Evolutionary conservation across 352 stramenopile genomes (phyloP).

Genomic region (Phytophthora syringae): DNA sequence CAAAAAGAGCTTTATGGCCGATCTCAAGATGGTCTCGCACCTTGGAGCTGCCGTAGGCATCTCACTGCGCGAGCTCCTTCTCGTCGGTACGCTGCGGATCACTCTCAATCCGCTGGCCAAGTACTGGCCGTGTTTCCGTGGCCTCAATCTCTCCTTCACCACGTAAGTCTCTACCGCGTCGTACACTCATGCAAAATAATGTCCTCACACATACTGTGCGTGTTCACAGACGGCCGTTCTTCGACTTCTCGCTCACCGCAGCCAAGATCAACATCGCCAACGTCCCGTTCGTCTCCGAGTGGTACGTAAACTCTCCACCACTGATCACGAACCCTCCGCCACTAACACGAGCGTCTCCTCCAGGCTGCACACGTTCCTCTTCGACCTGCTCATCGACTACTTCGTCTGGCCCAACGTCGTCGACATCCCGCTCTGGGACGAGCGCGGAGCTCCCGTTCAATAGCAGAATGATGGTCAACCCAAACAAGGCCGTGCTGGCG

Average conservation of each 20-base stretch:
- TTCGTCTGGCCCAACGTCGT: conserved; percentile 82
- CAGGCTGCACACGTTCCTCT: conserved; percentile 81
- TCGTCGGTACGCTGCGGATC: conserved; percentile 73
- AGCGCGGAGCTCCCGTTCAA: conserved; percentile 33
- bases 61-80: conserved; percentile 67
- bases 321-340: conserved; percentile 11
- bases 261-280: conserved; percentile 88
- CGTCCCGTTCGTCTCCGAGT: conserved; percentile 83
- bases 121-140: conserved; percentile 80
- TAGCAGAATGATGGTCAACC: too few species aligned
- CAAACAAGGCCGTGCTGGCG: too few species aligned
- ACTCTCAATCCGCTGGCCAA: conserved; percentile 71
- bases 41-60: conserved; percentile 64
- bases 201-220: not conserved
- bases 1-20: conserved; percentile 63
- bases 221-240: conserved; percentile 54
- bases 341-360: not conserved
- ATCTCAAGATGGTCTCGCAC: conserved; percentile 74
- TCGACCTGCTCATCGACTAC: conserved; percentile 77
- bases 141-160: conserved; percentile 76
- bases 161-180: conserved; percentile 37
- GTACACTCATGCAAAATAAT: not conserved
- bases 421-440: conserved; percentile 74
- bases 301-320: conserved; percentile 34
- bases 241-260: conserved; percentile 82